These are phyloP conservation scores for Cyberlindnera nakhonratchasimensis DNA, from an alignment of 805 yeast genomes.

Conservation along the genomic window DNA sequence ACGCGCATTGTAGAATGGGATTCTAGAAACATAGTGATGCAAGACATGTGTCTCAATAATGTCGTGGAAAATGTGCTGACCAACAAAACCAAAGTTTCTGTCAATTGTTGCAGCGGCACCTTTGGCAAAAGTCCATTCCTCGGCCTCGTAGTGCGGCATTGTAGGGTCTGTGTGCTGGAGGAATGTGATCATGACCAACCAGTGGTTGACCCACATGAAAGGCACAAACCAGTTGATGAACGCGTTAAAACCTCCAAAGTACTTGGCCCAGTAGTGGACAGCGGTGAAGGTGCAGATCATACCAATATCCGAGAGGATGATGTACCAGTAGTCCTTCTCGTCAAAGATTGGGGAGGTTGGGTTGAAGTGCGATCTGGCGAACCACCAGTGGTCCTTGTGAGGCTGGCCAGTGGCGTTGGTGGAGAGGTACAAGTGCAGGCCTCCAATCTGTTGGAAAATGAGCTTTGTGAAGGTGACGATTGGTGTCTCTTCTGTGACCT, in stretches of 20 bases:
- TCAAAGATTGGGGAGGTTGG: constrained; percentile 77
- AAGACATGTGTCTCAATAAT: constrained; percentile 88
- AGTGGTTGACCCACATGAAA: constrained; percentile 78
- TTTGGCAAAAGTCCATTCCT: constrained; percentile 80
- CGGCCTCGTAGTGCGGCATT: constrained; percentile 75
- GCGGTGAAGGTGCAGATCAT: constrained; percentile 48
- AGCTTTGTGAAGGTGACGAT: constrained; percentile 54
- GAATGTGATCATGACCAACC: constrained; percentile 84
- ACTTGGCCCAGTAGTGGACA: constrained; percentile 56
- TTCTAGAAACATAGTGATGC: constrained; percentile 80
- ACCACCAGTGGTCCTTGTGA: constrained; percentile 45
- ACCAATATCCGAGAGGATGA: constrained; percentile 73
- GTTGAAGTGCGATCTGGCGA: constrained; percentile 61
- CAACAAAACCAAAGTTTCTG: constrained; percentile 77
- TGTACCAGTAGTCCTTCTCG: constrained; percentile 65
- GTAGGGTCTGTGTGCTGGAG: constrained; percentile 79
- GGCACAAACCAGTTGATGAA: constrained; percentile 73
- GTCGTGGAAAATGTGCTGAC: constrained; percentile 78
- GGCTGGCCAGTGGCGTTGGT: constrained; percentile 77
- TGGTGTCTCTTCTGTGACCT: constrained; percentile 70
- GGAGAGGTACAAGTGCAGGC: constrained; percentile 66
- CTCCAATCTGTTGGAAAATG: constrained; percentile 68
- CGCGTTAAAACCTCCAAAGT: constrained; percentile 60
- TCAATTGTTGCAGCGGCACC: constrained; percentile 92
- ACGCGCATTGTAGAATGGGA: constrained; percentile 86